A percentile compares a stretch with the other conserved stretches of the same genome.
phyloP scores from a whole-genome alignment of 108 stramenopile genomes.

The Fistulifera pelliculosa region DNA sequence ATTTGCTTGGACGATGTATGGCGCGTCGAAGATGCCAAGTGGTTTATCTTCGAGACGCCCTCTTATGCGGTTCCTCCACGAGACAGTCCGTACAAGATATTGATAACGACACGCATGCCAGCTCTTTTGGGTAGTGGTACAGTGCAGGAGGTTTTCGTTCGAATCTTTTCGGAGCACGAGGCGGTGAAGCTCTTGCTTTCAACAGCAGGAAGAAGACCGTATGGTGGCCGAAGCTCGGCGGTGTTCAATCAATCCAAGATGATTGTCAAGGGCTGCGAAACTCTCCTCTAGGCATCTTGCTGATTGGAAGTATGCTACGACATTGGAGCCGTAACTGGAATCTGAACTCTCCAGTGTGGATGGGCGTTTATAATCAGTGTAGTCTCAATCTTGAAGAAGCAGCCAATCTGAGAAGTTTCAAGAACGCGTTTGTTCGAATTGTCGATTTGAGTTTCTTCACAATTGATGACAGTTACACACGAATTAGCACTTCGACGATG shows the following conservation, averaged over 20 bases:
- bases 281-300: slow-evolving; percentile 70
- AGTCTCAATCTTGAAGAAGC: slow-evolving; percentile 76
- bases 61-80: slow-evolving; percentile 8
- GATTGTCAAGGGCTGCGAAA: slow-evolving; percentile 84
- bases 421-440: slow-evolving; percentile 66
- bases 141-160: slow-evolving; percentile 81
- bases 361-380: slow-evolving; percentile 59
- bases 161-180: slow-evolving; percentile 80
- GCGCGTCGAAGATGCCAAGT: slow-evolving; percentile 82
- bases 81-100: slow-evolving; percentile 42
- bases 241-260: slow-evolving; percentile 79
- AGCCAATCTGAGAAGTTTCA: slow-evolving; percentile 72
- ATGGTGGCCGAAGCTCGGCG: slow-evolving; percentile 70
- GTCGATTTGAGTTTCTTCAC: slow-evolving; percentile 75
- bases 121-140: slow-evolving; percentile 57
- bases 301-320: slow-evolving; percentile 81
- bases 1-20: slow-evolving; percentile 83
- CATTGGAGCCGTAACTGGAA: slow-evolving; percentile 78
- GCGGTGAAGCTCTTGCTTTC: slow-evolving; percentile 79
- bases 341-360: slow-evolving; percentile 71
- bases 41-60: slow-evolving; percentile 72
- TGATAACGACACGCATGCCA: slow-evolving; percentile 74
- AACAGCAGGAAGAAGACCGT: slow-evolving; percentile 71
- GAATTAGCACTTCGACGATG: slow-evolving; percentile 60
- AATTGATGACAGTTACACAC: slow-evolving; percentile 40